Evolutionary conservation across 2,329 filamentous ascomycete genomes (phyloP).

Genomic region (Calonectria pseudoreteaudii): DNA sequence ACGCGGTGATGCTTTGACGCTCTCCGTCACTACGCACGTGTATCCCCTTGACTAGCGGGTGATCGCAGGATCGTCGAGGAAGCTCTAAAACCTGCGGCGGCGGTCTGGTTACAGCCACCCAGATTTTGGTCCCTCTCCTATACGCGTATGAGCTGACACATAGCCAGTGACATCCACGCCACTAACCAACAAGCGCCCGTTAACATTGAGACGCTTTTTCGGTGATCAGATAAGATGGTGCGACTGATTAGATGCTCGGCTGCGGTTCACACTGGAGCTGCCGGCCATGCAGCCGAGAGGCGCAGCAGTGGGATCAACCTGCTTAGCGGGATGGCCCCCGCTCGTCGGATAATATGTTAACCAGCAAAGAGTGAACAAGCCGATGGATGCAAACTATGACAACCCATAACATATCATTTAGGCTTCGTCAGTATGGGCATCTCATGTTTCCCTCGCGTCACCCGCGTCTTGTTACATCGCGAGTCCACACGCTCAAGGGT

Average conservation of each 20-base stretch:
- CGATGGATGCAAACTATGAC: not conserved
- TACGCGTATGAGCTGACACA: not conserved
- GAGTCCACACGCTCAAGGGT: not conserved
- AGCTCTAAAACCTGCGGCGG: not conserved
- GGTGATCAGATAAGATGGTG: not conserved
- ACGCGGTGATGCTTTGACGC: not conserved
- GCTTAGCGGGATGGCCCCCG: not conserved
- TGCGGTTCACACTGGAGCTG: not conserved
- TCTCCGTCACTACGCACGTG: not conserved
- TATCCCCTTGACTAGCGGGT: not conserved
- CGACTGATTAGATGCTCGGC: not conserved
- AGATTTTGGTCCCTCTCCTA: not conserved
- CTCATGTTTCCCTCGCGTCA: not conserved
- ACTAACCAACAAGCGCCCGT: not conserved
- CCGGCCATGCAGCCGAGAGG: not conserved
- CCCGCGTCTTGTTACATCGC: not conserved
- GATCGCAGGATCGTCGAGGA: not conserved
- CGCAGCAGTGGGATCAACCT: not conserved
- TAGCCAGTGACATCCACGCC: not conserved
- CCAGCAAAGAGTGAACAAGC: no score
- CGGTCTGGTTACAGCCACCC: not conserved
- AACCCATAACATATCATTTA: not conserved
- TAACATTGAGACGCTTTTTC: not conserved
- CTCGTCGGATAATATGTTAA: not conserved
- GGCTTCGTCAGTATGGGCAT: not conserved